Conservation (phyloP, 257 asterid species). For the Verbascum thapsus region DNA sequence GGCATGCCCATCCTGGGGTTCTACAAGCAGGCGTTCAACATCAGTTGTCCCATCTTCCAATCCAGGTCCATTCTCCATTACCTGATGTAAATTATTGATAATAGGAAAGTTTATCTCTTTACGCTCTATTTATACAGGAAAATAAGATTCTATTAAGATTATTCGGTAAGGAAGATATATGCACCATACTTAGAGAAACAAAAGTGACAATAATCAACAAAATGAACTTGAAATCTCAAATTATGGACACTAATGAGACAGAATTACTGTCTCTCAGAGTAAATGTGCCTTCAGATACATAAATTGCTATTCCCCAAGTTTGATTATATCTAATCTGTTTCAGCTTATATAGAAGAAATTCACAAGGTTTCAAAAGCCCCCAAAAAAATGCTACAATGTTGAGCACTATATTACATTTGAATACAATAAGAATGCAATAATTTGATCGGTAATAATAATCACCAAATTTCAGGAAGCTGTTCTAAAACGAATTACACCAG, state of each 20-base stretch:
- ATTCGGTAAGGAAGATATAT: slow-evolving; percentile 1
- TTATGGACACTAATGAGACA: neutral
- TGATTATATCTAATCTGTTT: neutral
- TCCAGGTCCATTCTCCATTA: slow-evolving; percentile 60
- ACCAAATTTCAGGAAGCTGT: too few species aligned
- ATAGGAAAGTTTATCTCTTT: slow-evolving; percentile 18
- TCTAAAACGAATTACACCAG: too few species aligned
- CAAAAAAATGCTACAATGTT: neutral
- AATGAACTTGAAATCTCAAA: neutral
- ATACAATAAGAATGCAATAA: too few species aligned
- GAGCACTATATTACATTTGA: too few species aligned
- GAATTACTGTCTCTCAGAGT: neutral
- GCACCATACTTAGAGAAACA: slow-evolving; percentile 1
- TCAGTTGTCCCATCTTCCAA: slow-evolving; percentile 67
- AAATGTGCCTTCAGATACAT: neutral
- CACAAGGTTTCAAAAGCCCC: neutral
- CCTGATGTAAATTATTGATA: slow-evolving; percentile 48
- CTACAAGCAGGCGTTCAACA: slow-evolving; percentile 60
- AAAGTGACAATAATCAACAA: neutral
- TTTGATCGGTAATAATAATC: too few species aligned
- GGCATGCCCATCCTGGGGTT: slow-evolving; percentile 59
- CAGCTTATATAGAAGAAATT: neutral
- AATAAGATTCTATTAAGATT: slow-evolving; percentile 10
- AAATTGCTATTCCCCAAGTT: neutral
- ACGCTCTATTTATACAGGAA: slow-evolving; percentile 23